A percentile compares a stretch with the other conserved stretches of the same genome.
phyloP scores from a whole-genome alignment of 805 yeast species.

The Wickerhamiella sergipiensis region DNA sequence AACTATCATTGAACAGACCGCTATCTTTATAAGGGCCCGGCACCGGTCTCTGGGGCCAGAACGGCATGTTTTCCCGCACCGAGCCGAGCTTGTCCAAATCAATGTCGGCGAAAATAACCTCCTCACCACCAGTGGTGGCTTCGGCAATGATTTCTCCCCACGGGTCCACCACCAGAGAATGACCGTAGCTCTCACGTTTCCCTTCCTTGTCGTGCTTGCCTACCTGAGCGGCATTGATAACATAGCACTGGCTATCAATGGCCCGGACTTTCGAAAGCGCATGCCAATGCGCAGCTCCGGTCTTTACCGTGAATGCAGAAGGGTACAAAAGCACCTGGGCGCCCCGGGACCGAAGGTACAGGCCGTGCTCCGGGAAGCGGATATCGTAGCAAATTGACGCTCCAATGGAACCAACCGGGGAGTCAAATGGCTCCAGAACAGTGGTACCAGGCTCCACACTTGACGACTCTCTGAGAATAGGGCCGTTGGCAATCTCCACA shows the following conservation, averaged over 20 bases:
- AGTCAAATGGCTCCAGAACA: conserved; percentile 39
- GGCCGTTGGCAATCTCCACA: conserved; percentile 69
- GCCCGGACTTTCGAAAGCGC: conserved; percentile 72
- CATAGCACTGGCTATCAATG: conserved; percentile 75
- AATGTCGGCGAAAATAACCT: conserved; percentile 62
- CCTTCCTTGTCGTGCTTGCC: conserved; percentile 53
- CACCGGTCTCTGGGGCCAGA: conserved; percentile 40
- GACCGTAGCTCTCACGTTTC: conserved; percentile 79
- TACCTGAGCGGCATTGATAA: conserved; percentile 78
- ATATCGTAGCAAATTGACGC: conserved; percentile 83
- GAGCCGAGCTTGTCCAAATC: conserved; percentile 42
- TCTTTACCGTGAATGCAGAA: conserved; percentile 81
- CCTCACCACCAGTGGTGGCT: conserved; percentile 68
- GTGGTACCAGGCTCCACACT: conserved; percentile 68
- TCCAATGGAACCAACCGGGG: conserved; percentile 32
- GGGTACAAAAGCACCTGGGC: conserved; percentile 75
- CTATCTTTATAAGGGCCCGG: not conserved
- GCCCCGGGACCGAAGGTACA: conserved; percentile 49
- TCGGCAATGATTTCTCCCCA: conserved; percentile 75
- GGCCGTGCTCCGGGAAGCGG: conserved; percentile 70
- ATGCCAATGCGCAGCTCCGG: conserved; percentile 89
- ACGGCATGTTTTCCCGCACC: conserved; percentile 56
- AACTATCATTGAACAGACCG: not conserved
- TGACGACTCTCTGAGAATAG: conserved; percentile 60
- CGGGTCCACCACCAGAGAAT: conserved; percentile 76